Base-by-base conservation (phyloP, 2,329 filamentous ascomycete genomes). In the Raffaelea albimanens region DNA sequence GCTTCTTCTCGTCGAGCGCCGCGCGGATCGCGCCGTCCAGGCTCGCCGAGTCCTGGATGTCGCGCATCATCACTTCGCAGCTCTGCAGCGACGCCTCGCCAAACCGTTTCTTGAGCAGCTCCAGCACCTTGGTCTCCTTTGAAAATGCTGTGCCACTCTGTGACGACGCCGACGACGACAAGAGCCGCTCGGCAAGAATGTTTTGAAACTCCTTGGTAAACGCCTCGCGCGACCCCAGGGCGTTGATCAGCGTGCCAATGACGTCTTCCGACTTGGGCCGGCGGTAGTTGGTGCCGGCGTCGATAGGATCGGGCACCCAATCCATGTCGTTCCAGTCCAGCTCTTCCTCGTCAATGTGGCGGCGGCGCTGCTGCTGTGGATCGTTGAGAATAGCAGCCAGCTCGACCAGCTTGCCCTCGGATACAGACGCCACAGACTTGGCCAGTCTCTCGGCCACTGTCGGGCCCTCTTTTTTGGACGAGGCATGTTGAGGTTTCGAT, bases 51-150 rank as follows among this genome's bases (percentile, higher is more conserved):
- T 96, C 90, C 54, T 85, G 77, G 33, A 97, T 85, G 61, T 98
- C 93, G 53, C 85, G 87, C 49, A 98, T 78, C 93, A 98, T 98
- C 58, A 98, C 93, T 61, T 98, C 91, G 63, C 90, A 96, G 43
- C 87, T 86, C 61, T 97, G 93, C 41, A 98, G 70, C 16, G 87
- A 82, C 23, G 78, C 75, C 55, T 96, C 88, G 21, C 91, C 91
- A 48, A 96, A 90, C 9, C 90, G 82, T 52, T 87, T 76, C 67
- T 96, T 96, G 50, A 98, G 75, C 10, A 97, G 75, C 49, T 91
- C 82, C 5, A 97, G 74, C 4, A 96, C 85, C 47, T 85, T 83
- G 46, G 87, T 78, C 64, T 85, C 93, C 62, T 88, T 88, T 50
- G 85, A 76, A 56, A 89, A 94, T 34, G 31, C 31, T 34, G 31